Evolutionary conservation across 1,284 basidiomycete genomes (phyloP), one percentile per base, ranked within the genome.

Genomic region (Ceratobasidium sp.): DNA sequence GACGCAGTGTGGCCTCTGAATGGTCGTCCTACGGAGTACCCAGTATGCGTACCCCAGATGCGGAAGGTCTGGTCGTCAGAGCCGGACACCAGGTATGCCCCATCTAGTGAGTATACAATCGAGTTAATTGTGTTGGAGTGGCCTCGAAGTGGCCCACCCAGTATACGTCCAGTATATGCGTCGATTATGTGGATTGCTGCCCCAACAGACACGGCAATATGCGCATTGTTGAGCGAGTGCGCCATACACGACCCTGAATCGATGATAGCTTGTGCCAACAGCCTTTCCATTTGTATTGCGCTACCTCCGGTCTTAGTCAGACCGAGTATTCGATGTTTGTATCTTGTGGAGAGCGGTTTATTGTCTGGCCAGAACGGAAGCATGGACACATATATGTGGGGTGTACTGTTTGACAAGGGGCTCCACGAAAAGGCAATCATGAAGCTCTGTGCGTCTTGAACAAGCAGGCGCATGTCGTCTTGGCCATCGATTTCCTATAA

Each of bases 361-460:
- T 39, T 31, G 20, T 45, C 15, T 10, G 20, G 63, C 63, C 63
- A 65, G 39, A 47, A 65, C 17, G 63, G 63, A 23, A 65, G 39
- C 63, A 47, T 65, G 20, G 63, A 47, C 10, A 49, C 26, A 28
- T 65, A 65, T 39, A 65, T 45, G 28, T 65, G 63, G n/a, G 63
- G 63, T 3, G 63, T 65, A 31, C 63, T 65, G 2, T 28, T 39
- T 23, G 63, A 65, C 3, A 49, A 39, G 11, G 63, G 39, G 8
- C 8, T 45, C 20, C 5, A 2, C 3, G 63, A 39, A 49, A 47
- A 65, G 5, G 8, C 26, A 7, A 45, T 26, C 2, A 65, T 39
- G 28, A 65, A 65, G 4, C 13, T 13, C 39, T 6, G 39, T 6
- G 39, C 39, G 13, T 42, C 39, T 42, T 13, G 39, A 42, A 42